Evolutionary conservation across 352 stramenopile genomes (phyloP), one percentile per base, ranked within the genome.

Genomic region (Pythium oligandrum): DNA sequence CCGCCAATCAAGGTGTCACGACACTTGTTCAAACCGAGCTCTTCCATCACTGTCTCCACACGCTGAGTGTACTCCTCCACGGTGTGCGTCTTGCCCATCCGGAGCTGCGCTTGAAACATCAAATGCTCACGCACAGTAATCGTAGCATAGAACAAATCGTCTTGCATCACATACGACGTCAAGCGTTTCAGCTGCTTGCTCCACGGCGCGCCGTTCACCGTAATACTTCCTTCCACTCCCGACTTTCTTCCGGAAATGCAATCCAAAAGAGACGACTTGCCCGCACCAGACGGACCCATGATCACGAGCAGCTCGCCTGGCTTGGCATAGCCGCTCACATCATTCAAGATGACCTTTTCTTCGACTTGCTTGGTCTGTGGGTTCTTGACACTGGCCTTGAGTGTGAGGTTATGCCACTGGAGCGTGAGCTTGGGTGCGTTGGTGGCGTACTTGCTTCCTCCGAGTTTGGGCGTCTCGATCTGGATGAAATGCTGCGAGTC

Each of bases 261-360:
- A 74, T 98, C 92, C 6, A 97, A 78, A 5, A 98, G 76, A 2
- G 93, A 97, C n/a, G 87, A 97, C 62, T 98, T 98, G 8, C 90
- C 89, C 35, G 84, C 79, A 9, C 83, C 82, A 0, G 70, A 83
- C 1, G 72, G 73, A 11, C 80, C 83, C 71, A 89, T 87, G 55
- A 93, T 71, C 10, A 82, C 76, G 9, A 88, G 55, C 2, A 90
- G 61, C 26, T 80, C 64, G 6, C 79, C 80, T 4, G 77, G 78
- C 5, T 46, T 44, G 2, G 76, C 75, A 12, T 55, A 57, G 0
- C 78, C 80, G 34, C 52, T 75, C 4, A 90, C 68, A 40, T 72
- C 59, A 11, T 68, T 61, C 2, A 93, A 60, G 46, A 93, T 84
- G 2, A 55, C 32, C 46, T 83, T 86, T 12, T 78, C 58, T 51